A percentile compares a stretch with the other conserved stretches of the same genome.
These are phyloP conservation scores for Dactylorhiza incarnata DNA, from an alignment of 106 monocot species.

Conservation along the genomic window DNA sequence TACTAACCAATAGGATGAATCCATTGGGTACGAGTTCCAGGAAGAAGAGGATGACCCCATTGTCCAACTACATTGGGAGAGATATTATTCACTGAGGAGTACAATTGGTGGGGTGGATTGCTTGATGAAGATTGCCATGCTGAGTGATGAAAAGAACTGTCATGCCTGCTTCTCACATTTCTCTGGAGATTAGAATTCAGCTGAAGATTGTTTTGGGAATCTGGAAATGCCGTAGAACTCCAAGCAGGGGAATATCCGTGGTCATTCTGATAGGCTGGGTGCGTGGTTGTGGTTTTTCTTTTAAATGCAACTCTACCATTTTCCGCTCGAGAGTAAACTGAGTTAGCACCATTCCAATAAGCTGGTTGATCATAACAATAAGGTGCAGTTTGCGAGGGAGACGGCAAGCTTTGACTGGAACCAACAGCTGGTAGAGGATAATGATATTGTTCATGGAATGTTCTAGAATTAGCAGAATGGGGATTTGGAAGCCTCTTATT, in stretches of 20 bases:
- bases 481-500: background rate
- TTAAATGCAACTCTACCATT: background rate
- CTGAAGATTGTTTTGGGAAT: background rate
- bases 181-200: background rate
- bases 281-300: background rate
- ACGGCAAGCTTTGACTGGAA: background rate
- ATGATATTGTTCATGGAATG: background rate
- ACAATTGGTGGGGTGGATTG: background rate
- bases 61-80: background rate
- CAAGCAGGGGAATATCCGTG: background rate
- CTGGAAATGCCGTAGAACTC: background rate
- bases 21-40: background rate
- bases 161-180: slow-evolving; percentile 10
- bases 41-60: background rate
- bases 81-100: background rate
- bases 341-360: background rate
- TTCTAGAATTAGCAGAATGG: slow-evolving; percentile 8
- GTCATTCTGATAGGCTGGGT: background rate
- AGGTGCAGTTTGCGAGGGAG: background rate
- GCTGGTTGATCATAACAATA: background rate
- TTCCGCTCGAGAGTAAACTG: background rate
- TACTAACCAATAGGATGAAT: slow-evolving; percentile 5
- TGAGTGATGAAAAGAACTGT: background rate
- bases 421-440: background rate
- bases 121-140: slow-evolving; percentile 2